phyloP scores from a whole-genome alignment of 257 asterid genomes.

The Ophiorrhiza pumila region DNA sequence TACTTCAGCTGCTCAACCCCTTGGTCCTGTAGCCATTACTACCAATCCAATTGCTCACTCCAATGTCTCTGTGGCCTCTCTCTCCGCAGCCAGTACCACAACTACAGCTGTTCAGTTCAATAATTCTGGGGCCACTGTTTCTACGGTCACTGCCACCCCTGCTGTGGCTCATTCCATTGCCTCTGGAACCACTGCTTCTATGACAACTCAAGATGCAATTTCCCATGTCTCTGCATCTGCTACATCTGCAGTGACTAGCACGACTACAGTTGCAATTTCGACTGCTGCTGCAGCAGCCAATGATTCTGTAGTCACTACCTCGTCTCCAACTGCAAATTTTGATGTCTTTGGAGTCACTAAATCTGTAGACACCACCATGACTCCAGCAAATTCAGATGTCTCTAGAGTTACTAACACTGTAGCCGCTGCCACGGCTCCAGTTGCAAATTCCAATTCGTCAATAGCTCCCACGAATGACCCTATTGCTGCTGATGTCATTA shows the following conservation, averaged over 20 bases:
- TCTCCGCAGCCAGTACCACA: slow-evolving; percentile 5
- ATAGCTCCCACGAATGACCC: neutral
- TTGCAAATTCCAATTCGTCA: slow-evolving; percentile 1
- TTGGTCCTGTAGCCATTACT: slow-evolving; percentile 3
- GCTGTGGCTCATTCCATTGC: neutral
- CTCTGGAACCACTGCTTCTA: slow-evolving; percentile 3
- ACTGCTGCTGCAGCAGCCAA: neutral
- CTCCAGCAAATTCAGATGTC: neutral
- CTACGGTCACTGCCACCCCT: neutral
- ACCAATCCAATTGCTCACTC: slow-evolving; percentile 8
- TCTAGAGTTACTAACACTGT: slow-evolving; percentile 14
- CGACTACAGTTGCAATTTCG: too few species aligned
- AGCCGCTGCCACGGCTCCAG: neutral
- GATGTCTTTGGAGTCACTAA: neutral
- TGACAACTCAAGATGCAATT: neutral
- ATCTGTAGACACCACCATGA: neutral
- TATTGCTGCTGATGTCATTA: neutral
- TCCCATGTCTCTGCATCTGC: slow-evolving; percentile 14
- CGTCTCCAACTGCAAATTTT: neutral
- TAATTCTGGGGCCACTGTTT: slow-evolving; percentile 13
- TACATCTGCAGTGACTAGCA: neutral
- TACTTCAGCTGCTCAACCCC: slow-evolving; percentile 9
- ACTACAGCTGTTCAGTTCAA: neutral
- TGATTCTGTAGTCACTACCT: neutral
- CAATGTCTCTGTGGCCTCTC: slow-evolving; percentile 5